Conservation (phyloP, 208 protist species). For the Acanthamoeba lenticulata region DNA sequence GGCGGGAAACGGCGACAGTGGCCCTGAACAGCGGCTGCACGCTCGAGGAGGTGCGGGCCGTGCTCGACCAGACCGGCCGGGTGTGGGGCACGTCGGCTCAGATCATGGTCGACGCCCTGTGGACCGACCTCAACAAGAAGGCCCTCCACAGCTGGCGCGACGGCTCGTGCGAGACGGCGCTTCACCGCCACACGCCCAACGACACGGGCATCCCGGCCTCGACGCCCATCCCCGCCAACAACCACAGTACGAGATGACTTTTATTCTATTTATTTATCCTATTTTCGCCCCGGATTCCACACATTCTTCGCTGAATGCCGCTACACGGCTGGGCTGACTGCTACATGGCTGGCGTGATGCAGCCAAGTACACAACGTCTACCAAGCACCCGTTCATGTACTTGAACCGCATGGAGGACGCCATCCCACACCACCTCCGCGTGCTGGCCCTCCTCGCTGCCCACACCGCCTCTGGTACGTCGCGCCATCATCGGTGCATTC, state of each 20-base stretch:
- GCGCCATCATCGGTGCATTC: too few relatives aligned
- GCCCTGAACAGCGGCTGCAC: conserved; percentile 5
- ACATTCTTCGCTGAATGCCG: neutral
- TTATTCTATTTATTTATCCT: neutral
- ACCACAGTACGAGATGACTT: neutral
- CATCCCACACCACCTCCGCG: neutral
- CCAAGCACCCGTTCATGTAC: conserved; percentile 24
- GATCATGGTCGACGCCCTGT: conserved; percentile 1
- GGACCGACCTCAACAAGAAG: conserved; percentile 24
- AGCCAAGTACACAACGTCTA: neutral
- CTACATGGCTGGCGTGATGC: too few relatives aligned
- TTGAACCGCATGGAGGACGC: neutral
- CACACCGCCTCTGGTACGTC: neutral
- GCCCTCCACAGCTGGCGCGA: neutral
- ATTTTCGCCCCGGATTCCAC: neutral
- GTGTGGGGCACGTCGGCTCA: neutral
- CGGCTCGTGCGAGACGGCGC: neutral
- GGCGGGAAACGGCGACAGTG: neutral
- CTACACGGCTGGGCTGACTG: too few relatives aligned
- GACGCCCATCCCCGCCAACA: neutral
- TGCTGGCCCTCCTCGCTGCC: neutral
- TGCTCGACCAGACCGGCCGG: neutral
- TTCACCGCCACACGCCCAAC: neutral
- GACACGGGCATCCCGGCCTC: neutral
- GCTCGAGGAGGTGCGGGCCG: neutral